A percentile compares a stretch with the other conserved stretches of the same genome.
These are phyloP conservation scores for Crithidia mellificae DNA, from an alignment of 208 protist species.

Conservation along the genomic window DNA sequence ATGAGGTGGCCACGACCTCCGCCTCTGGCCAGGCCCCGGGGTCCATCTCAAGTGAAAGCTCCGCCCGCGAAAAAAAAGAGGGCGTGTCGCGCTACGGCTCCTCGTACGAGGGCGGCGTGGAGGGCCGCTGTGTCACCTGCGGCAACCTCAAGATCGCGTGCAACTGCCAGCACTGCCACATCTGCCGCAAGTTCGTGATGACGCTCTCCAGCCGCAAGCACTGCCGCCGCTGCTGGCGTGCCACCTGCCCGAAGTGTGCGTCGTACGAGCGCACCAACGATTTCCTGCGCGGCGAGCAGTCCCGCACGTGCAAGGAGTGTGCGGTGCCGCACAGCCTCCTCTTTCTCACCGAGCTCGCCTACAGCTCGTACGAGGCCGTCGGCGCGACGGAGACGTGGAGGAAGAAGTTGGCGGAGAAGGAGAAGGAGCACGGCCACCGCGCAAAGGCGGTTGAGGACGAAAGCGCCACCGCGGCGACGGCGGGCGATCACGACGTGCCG, in stretches of 20 bases:
- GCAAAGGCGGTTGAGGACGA: no score
- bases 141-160: conserved; percentile 30
- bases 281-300: conserved; percentile 21
- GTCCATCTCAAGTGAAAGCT: conserved; percentile 5
- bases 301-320: conserved; percentile 36
- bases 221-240: conserved; percentile 48
- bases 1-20: background rate
- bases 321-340: conserved; percentile 34
- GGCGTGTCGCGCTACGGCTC: conserved; percentile 21
- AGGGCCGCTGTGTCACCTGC: conserved; percentile 38
- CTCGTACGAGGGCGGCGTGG: conserved; percentile 27
- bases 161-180: conserved; percentile 41
- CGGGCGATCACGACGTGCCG: background rate
- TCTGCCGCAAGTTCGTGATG: conserved; percentile 37
- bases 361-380: conserved; percentile 17
- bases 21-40: background rate
- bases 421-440: background rate
- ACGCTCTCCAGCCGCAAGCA: conserved; percentile 36
- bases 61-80: conserved; percentile 11
- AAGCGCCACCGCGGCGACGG: background rate
- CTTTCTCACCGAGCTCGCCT: conserved; percentile 24
- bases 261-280: conserved; percentile 23
- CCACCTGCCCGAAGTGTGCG: conserved; percentile 38
- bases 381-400: background rate
- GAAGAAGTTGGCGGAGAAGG: background rate